A percentile compares a stretch with the other conserved stretches of the same genome.
Conservation (phyloP, 805 yeast genomes). For the Candida mattraensis region DNA sequence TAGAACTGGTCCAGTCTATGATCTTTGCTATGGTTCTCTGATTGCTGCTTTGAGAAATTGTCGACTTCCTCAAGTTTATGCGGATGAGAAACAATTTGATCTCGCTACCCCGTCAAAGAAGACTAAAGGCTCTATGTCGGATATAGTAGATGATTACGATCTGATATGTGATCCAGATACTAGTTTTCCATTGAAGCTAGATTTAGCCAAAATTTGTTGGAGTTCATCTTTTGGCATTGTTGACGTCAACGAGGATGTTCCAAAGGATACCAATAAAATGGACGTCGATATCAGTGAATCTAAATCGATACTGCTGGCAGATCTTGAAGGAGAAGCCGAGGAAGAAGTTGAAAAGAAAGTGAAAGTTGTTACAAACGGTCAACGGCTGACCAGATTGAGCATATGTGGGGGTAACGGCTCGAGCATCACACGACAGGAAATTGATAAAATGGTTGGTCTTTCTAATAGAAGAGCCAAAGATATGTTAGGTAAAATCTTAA, state of each 20-base stretch:
- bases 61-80: slow-evolving; percentile 63
- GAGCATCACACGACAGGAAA: slow-evolving; percentile 44
- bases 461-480: slow-evolving; percentile 49
- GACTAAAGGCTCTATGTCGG: slow-evolving; percentile 39
- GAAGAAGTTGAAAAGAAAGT: slow-evolving; percentile 62
- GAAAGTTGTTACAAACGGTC: slow-evolving; percentile 38
- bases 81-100: slow-evolving; percentile 61
- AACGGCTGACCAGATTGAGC: slow-evolving; percentile 43
- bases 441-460: slow-evolving; percentile 47
- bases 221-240: slow-evolving; percentile 63
- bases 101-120: slow-evolving; percentile 43
- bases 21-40: slow-evolving; percentile 69
- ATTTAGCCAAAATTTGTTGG: slow-evolving; percentile 40
- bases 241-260: slow-evolving; percentile 29
- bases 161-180: slow-evolving; percentile 55
- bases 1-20: slow-evolving; percentile 79
- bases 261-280: slow-evolving; percentile 36
- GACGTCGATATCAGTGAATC: slow-evolving; percentile 33
- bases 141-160: slow-evolving; percentile 47
- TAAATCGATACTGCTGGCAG: slow-evolving; percentile 64
- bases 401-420: slow-evolving; percentile 51
- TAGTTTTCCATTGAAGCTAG: slow-evolving; percentile 39
- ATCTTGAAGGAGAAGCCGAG: slow-evolving; percentile 84
- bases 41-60: slow-evolving; percentile 60
- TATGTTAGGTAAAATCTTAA: slow-evolving; percentile 20